Evolutionary conservation across 2,329 filamentous ascomycete genomes (phyloP), one percentile per base, ranked within the genome.

Genomic region (Hysterium pulicare): DNA sequence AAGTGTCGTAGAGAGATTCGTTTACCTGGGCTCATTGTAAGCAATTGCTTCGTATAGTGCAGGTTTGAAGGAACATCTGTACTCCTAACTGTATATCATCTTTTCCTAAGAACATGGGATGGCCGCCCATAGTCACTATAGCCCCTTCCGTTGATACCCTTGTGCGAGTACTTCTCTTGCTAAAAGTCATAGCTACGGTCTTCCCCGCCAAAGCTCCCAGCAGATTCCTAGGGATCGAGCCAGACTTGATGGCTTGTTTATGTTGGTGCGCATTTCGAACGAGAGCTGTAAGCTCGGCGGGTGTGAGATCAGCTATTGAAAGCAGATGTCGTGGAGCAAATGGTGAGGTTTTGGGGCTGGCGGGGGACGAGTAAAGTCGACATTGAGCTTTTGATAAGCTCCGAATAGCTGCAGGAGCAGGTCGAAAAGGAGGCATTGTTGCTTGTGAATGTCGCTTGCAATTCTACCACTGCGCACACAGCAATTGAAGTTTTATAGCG

Each of bases 11-110:
- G n/a, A 97, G 77, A 4, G 87, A 90, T 70, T 98, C 93, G 59
- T 98, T 98, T 50, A 90, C 83, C 83, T 86, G 49, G 30, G 16
- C 21, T 16, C 28, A 10, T 15, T 19, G 47, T 50, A 7, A 54
- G 49, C 41, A 23, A 42, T 15, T 23, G 21, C 21, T 8, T 15
- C 32, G 11, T 34, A 11, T 20, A n/a, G n/a, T n/a, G n/a, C 16
- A 38, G 4, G 4, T 17, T 20, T 38, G n/a, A 30, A 15, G 9
- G 17, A 20, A 22, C n/a, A n/a, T n/a, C 72, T 77, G 52, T 67
- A 87, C 93, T 40, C 93, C 93, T 16, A 98, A 77, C 68, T 98
- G 93, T 49, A 98, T 98, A 63, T 98, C 93, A 42, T 94, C 85
- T 63, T 90, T 93, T 58, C 90, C 90, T 45, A 98, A 70, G 65